These are phyloP conservation scores for Mucor mucedo DNA, from an alignment of 371 early-diverging fungal species.

Conservation along the genomic window DNA sequence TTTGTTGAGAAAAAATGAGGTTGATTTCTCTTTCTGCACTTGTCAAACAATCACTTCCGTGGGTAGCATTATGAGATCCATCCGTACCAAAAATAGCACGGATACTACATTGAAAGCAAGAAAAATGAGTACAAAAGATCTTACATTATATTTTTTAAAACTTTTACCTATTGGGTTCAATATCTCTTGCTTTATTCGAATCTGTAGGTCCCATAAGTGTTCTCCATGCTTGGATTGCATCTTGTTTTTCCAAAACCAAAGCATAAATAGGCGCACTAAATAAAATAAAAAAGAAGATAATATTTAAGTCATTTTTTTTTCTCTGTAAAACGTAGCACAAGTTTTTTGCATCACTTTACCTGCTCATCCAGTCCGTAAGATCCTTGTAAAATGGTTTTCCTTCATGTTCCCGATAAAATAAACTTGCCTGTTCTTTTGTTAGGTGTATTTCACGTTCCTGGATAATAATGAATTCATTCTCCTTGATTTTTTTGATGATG, in stretches of 20 bases:
- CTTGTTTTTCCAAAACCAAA: constrained; percentile 68
- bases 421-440: constrained; percentile 52
- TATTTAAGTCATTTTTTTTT: neutral
- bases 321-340: constrained; percentile 4
- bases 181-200: constrained; percentile 65
- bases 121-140: neutral
- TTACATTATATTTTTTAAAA: neutral
- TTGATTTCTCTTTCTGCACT: constrained; percentile 73
- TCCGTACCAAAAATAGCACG: constrained; percentile 72
- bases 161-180: constrained; percentile 56
- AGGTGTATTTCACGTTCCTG: constrained; percentile 61
- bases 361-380: constrained; percentile 74
- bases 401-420: constrained; percentile 77
- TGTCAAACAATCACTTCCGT: constrained; percentile 73
- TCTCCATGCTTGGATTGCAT: constrained; percentile 75
- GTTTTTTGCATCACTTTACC: constrained; percentile 35
- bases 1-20: constrained; percentile 12
- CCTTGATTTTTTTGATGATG: constrained; percentile 59
- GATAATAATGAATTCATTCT: constrained; percentile 65
- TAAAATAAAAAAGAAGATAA: constrained; percentile 10
- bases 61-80: constrained; percentile 70
- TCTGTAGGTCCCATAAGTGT: constrained; percentile 79
- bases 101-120: constrained; percentile 37
- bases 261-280: constrained; percentile 68
- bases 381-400: constrained; percentile 72